phyloP scores from a whole-genome alignment of 805 yeast genomes.

The Saccharomycopsis babjevae region DNA sequence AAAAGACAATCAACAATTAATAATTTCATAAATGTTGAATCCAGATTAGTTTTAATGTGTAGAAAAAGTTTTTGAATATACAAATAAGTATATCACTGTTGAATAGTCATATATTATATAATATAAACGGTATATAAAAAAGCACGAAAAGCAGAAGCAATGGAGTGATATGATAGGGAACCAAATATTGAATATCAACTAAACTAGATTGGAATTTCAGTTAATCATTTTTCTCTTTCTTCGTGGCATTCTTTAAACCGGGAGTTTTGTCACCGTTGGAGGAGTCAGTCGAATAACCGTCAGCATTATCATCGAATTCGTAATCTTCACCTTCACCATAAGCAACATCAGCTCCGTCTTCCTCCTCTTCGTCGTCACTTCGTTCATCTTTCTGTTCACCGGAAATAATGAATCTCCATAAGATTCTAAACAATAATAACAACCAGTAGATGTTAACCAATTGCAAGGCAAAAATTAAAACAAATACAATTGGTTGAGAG shows the following conservation, averaged over 20 bases:
- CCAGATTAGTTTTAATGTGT: no score
- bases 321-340: constrained; percentile 10
- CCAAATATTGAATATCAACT: no score
- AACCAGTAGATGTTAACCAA: constrained; percentile 85
- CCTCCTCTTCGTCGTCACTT: constrained; percentile 72
- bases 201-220: no score
- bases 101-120: background rate
- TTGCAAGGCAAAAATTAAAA: constrained; percentile 69
- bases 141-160: background rate
- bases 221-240: background rate
- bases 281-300: background rate
- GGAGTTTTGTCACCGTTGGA: background rate
- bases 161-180: background rate
- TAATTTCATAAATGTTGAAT: no score
- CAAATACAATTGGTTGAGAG: constrained; percentile 82
- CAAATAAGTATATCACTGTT: no score
- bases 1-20: no score
- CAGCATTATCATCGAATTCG: background rate
- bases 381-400: constrained; percentile 72
- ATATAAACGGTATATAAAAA: background rate
- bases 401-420: constrained; percentile 49
- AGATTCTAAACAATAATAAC: constrained; percentile 66
- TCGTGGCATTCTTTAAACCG: background rate
- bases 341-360: constrained; percentile 19
- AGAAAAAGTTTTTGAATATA: no score